Percentiles rank a stretch among this genome's conserved stretches.
phyloP scores from a whole-genome alignment of 2,329 filamentous ascomycete species.

The Epichloe baconii region DNA sequence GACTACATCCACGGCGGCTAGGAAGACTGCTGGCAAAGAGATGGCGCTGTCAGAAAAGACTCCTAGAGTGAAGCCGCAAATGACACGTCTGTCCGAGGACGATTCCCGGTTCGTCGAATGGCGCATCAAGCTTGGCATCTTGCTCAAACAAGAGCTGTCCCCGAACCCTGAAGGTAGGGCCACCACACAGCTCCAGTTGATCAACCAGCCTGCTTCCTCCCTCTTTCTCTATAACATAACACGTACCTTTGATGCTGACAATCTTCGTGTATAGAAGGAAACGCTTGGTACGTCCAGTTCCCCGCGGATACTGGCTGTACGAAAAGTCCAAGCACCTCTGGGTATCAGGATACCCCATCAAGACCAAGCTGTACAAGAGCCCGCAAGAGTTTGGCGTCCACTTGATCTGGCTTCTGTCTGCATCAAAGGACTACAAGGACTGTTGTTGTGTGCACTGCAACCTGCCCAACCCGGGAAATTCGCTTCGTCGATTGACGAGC shows the following conservation, averaged over 20 bases:
- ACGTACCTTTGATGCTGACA: background rate
- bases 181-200: background rate
- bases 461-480: conserved; percentile 15
- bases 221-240: no score
- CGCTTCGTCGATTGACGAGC: conserved; percentile 11
- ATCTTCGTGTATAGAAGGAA: conserved; percentile 21
- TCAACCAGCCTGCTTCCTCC: no score
- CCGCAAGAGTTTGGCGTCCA: conserved; percentile 41
- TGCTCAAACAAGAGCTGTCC: conserved; percentile 32
- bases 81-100: conserved; percentile 28
- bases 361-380: conserved; percentile 35
- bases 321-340: conserved; percentile 35
- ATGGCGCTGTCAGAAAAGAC: conserved; percentile 18
- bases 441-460: conserved; percentile 40
- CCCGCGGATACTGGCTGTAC: conserved; percentile 33
- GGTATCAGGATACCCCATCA: conserved; percentile 35
- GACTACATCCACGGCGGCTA: conserved; percentile 14
- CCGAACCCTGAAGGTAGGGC: conserved; percentile 26
- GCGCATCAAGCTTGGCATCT: conserved; percentile 31
- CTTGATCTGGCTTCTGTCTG: conserved; percentile 36
- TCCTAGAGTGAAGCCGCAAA: conserved; percentile 28
- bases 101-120: conserved; percentile 32
- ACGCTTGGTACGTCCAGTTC: conserved; percentile 31
- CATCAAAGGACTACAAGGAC: conserved; percentile 32
- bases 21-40: conserved; percentile 26